Conservation (phyloP, 305 asterid species). For the Fraxinus xanthoxyloides region DNA sequence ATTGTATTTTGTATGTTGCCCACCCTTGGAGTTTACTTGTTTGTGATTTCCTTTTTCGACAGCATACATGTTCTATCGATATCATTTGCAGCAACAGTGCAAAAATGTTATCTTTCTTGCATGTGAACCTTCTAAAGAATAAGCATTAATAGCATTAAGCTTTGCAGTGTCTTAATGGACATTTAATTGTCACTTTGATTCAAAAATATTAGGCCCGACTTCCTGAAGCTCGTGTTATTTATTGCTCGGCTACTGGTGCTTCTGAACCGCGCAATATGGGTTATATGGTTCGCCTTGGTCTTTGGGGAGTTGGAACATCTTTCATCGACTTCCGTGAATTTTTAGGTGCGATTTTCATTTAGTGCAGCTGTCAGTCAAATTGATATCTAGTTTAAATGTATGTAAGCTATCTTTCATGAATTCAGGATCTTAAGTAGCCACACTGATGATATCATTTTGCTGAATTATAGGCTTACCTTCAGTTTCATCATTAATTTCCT, state of each 20-base stretch:
- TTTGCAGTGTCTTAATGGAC: conserved; percentile 15
- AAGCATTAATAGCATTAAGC: neutral
- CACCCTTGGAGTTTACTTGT: neutral
- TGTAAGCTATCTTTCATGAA: neutral
- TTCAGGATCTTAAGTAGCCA: neutral
- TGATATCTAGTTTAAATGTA: neutral
- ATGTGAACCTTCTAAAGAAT: neutral
- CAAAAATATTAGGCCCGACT: conserved; percentile 74
- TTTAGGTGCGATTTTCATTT: conserved; percentile 59
- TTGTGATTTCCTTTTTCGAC: neutral
- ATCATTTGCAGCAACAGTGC: neutral
- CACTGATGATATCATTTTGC: neutral
- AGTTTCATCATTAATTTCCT: neutral
- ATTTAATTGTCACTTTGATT: conserved; percentile 26
- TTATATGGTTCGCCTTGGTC: conserved; percentile 99
- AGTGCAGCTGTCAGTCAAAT: conserved; percentile 16
- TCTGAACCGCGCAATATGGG: conserved; percentile 99
- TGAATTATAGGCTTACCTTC: conserved; percentile 11
- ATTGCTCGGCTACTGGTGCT: conserved; percentile 99
- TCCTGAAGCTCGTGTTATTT: conserved; percentile 94
- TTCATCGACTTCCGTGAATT: conserved; percentile 74
- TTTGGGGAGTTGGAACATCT: conserved; percentile 99
- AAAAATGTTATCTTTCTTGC: neutral
- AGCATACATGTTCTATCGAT: neutral
- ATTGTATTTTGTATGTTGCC: neutral